These are phyloP conservation scores for Chiua sp. DNA, from an alignment of 1,284 basidiomycete genomes.

Conservation along the genomic window DNA sequence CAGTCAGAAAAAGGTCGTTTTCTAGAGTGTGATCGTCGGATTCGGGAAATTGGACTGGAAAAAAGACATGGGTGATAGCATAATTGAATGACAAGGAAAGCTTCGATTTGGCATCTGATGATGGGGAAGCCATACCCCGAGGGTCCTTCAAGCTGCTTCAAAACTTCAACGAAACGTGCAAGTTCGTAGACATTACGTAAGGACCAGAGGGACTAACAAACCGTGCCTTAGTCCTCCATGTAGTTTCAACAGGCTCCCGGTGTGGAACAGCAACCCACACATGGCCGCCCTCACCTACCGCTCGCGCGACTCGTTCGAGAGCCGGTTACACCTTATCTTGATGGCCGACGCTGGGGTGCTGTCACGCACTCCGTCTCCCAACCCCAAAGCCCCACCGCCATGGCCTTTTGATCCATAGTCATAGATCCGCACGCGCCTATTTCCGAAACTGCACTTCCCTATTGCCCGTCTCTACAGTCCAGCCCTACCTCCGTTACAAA, in stretches of 20 bases:
- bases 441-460: slow-evolving; percentile 8
- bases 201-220: no score
- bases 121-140: no score
- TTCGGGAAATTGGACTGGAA: slow-evolving; percentile 11
- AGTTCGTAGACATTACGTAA: no score
- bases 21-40: slow-evolving; percentile 3
- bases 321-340: slow-evolving; percentile 32
- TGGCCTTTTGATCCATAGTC: no score
- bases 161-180: no score
- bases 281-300: slow-evolving; percentile 98
- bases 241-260: no score
- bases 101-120: no score
- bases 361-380: no score
- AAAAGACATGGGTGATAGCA: slow-evolving; percentile 15
- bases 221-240: no score
- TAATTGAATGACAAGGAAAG: neutral
- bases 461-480: slow-evolving; percentile 87
- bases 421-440: slow-evolving; percentile 25
- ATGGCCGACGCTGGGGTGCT: no score
- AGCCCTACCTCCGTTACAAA: slow-evolving; percentile 96
- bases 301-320: slow-evolving; percentile 74
- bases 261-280: no score
- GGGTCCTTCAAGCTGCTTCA: no score
- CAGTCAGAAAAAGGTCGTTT: neutral
- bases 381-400: slow-evolving; percentile 13